These are phyloP conservation scores for Zalaria sp. DNA, from an alignment of 2,329 filamentous ascomycete genomes.

Conservation along the genomic window DNA sequence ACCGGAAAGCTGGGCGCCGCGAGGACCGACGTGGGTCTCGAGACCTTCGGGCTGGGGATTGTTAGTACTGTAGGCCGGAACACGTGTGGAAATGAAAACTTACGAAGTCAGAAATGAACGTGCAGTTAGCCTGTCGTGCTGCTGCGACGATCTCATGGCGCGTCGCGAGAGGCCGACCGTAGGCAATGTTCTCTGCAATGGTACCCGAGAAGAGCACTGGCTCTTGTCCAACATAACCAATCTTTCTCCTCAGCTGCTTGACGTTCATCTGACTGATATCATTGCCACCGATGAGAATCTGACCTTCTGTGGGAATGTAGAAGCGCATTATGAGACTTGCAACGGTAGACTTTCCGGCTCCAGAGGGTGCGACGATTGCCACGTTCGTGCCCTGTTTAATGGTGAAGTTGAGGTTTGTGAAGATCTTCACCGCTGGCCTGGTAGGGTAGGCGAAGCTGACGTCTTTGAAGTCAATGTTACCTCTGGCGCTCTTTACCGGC, in stretches of 20 bases:
- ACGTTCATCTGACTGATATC: slow-evolving; percentile 81
- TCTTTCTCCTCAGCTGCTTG: slow-evolving; percentile 81
- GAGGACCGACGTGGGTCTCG: slow-evolving; percentile 82
- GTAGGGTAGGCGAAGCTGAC: slow-evolving; percentile 89
- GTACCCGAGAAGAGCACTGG: slow-evolving; percentile 82
- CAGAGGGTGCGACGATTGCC: slow-evolving; percentile 89
- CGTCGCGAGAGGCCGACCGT: slow-evolving; percentile 69
- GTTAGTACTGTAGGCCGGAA: slow-evolving; percentile 1
- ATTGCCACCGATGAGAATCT: slow-evolving; percentile 68
- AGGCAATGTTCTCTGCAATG: slow-evolving; percentile 80
- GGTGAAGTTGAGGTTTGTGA: slow-evolving; percentile 75
- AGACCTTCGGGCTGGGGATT: slow-evolving; percentile 61
- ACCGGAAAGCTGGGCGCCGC: slow-evolving; percentile 85
- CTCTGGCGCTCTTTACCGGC: slow-evolving; percentile 70
- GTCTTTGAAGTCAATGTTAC: slow-evolving; percentile 74
- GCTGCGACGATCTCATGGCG: slow-evolving; percentile 72
- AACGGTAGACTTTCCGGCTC: slow-evolving; percentile 92
- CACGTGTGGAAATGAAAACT: slow-evolving; percentile 17
- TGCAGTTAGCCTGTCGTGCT: slow-evolving; percentile 84
- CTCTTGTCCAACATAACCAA: slow-evolving; percentile 91
- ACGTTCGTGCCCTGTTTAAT: slow-evolving; percentile 91
- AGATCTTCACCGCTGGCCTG: slow-evolving; percentile 79
- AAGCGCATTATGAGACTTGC: slow-evolving; percentile 84
- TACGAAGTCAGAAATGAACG: slow-evolving; percentile 87
- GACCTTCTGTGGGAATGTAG: slow-evolving; percentile 67